Percentiles rank a stretch among this genome's conserved stretches.
phyloP scores from a whole-genome alignment of 1,284 basidiomycete species.

The Vanrija humicola region DNA sequence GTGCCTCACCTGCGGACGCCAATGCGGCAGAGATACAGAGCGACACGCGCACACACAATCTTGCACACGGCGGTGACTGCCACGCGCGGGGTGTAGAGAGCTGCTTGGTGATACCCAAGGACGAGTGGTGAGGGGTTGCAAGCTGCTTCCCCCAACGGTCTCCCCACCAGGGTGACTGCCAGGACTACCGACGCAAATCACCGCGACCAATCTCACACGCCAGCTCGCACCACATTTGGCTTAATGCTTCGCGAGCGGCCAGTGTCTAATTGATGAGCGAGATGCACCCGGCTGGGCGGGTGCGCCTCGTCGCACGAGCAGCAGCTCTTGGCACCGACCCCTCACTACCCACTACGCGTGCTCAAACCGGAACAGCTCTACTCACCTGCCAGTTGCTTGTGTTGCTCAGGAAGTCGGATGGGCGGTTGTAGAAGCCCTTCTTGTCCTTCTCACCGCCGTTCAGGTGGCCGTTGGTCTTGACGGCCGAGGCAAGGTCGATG shows the following conservation, averaged over 20 bases:
- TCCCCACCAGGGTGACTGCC: too few species aligned
- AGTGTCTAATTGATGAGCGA: too few species aligned
- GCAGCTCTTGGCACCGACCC: neutral
- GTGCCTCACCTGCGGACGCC: neutral
- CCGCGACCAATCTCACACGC: neutral
- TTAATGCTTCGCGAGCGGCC: too few species aligned
- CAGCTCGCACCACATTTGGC: neutral
- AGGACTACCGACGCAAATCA: neutral
- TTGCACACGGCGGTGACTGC: too few species aligned
- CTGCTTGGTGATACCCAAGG: too few species aligned
- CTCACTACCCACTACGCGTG: neutral
- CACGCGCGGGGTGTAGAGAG: too few species aligned
- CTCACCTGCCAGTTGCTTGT: constrained; percentile 74
- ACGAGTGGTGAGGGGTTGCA: too few species aligned
- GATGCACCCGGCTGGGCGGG: too few species aligned
- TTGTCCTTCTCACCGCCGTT: constrained; percentile 51
- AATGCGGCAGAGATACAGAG: neutral
- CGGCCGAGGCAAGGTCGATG: constrained; percentile 30
- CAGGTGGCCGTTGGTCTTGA: constrained; percentile 28
- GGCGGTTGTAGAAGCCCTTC: constrained; percentile 76
- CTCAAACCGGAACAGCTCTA: neutral
- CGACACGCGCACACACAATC: too few species aligned
- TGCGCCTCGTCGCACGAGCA: too few species aligned
- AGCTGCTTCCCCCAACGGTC: too few species aligned
- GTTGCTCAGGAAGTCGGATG: constrained; percentile 89